Base-by-base conservation (phyloP, 139 green algal species). In the Astrephomene gubernaculifera region DNA sequence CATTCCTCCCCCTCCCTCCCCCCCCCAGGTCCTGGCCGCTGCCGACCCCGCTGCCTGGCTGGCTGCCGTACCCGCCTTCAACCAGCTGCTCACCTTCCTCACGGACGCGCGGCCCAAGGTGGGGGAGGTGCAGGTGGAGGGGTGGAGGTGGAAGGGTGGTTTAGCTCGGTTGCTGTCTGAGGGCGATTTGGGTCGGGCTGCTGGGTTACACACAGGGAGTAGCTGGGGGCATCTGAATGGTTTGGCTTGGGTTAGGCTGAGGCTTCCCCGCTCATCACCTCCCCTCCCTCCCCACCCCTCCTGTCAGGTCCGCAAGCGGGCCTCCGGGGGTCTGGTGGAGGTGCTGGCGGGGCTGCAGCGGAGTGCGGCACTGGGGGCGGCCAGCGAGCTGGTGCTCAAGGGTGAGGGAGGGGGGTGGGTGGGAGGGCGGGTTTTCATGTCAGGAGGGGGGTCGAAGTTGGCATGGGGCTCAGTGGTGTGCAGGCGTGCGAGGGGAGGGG, bases 81-180 rank as follows among this genome's bases (percentile, higher is more conserved):
- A 73, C 41, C 63, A 81, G 35, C 44, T 95, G 72, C 63, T 94
- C 1, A 65, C 74, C 2, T 92, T 95, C 33, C 43, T 73, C 17
- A 82, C 90, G 17, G 94, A 97, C 82, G 31, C 61, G 0, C 89
- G 93, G 0, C 92, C 95, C 33, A 98, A 97, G 89, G 92, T 97
- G 44, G 4, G 52, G n/a, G 24, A 39, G 52, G 45, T 68, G 73
- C 24, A 17, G 9, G 41, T 80, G 39, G 22, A 25, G 3, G 43
- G 45, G 41, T 45, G 71, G 82, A 90, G 63, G 63, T n/a, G n/a
- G n/a, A n/a, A n/a, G n/a, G n/a, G n/a, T n/a, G n/a, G n/a, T n/a
- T n/a, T n/a, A n/a, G n/a, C n/a, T n/a, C n/a, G n/a, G n/a, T n/a
- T n/a, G n/a, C n/a, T n/a, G n/a, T n/a, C n/a, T n/a, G n/a, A n/a